Conservation (phyloP, 2,329 filamentous ascomycete species). For the Phyllosticta ampelicida region DNA sequence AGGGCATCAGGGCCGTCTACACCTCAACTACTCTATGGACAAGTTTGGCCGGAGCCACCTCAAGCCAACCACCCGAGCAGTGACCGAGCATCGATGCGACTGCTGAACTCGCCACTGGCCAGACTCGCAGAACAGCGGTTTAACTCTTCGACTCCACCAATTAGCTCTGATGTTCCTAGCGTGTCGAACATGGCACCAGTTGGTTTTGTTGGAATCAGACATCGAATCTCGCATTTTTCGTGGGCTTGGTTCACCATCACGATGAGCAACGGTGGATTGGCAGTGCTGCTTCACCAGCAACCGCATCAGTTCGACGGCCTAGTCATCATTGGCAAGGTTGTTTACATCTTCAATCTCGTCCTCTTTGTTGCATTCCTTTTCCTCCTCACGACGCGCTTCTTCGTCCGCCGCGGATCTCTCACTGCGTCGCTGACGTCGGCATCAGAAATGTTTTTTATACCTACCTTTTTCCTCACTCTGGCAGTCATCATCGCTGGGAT, state of each 20-base stretch:
- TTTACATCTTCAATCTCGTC: conserved; percentile 42
- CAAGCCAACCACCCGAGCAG: not conserved
- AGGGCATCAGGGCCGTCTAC: not conserved
- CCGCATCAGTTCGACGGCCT: conserved; percentile 40
- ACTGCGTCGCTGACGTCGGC: conserved; percentile 38
- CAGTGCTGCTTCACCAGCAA: conserved; percentile 32
- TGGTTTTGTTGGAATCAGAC: conserved; percentile 10
- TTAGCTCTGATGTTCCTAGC: not conserved
- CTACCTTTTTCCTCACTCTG: conserved; percentile 31
- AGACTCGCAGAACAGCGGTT: not conserved
- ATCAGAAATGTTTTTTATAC: conserved; percentile 41
- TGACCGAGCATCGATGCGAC: not conserved
- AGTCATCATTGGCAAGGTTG: conserved; percentile 39
- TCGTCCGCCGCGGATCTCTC: conserved; percentile 34
- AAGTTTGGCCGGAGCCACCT: not conserved
- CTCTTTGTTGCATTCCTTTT: conserved; percentile 29
- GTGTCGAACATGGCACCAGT: not conserved
- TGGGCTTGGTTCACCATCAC: conserved; percentile 39
- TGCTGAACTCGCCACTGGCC: not conserved
- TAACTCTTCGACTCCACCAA: not conserved
- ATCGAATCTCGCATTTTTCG: conserved; percentile 31
- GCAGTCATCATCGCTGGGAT: conserved; percentile 34
- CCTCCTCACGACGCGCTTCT: conserved; percentile 32
- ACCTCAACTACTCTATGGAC: not conserved
- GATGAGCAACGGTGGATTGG: conserved; percentile 39